Conservation (phyloP, 192 early-diverging fungal genomes). For the Mortierella hygrophila region DNA sequence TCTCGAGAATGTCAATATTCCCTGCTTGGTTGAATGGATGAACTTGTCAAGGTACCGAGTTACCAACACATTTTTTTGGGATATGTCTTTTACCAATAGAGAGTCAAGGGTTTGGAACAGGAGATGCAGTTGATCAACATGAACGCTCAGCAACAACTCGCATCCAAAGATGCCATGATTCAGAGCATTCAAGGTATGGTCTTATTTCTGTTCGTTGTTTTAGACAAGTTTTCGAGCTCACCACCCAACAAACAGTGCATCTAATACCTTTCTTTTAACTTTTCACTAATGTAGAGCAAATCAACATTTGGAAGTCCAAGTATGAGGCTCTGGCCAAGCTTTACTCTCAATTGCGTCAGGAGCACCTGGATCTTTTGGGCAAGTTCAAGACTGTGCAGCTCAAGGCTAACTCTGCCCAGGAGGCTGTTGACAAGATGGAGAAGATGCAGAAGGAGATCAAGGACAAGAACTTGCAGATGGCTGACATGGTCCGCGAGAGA, state of each 20-base stretch:
- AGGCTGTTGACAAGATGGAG: slow-evolving; percentile 86
- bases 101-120: slow-evolving; percentile 87
- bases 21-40: too few relatives aligned
- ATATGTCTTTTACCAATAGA: slow-evolving; percentile 53
- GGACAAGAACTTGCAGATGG: slow-evolving; percentile 73
- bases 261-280: neutral
- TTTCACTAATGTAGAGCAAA: slow-evolving; percentile 73
- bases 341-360: slow-evolving; percentile 96
- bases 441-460: slow-evolving; percentile 80
- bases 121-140: slow-evolving; percentile 82
- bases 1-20: neutral
- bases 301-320: slow-evolving; percentile 97
- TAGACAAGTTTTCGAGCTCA: neutral
- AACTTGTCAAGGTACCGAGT: neutral
- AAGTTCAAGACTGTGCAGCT: slow-evolving; percentile 90
- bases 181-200: slow-evolving; percentile 79
- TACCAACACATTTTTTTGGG: neutral
- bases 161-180: slow-evolving; percentile 88
- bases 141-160: slow-evolving; percentile 78
- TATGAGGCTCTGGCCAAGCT: slow-evolving; percentile 98
- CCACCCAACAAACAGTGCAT: neutral
- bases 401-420: slow-evolving; percentile 86
- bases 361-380: slow-evolving; percentile 92
- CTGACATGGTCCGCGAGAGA: slow-evolving; percentile 93
- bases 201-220: neutral